Evolutionary conservation across 179 eudicot species (phyloP).

Genomic region (Beta macrorhiza): DNA sequence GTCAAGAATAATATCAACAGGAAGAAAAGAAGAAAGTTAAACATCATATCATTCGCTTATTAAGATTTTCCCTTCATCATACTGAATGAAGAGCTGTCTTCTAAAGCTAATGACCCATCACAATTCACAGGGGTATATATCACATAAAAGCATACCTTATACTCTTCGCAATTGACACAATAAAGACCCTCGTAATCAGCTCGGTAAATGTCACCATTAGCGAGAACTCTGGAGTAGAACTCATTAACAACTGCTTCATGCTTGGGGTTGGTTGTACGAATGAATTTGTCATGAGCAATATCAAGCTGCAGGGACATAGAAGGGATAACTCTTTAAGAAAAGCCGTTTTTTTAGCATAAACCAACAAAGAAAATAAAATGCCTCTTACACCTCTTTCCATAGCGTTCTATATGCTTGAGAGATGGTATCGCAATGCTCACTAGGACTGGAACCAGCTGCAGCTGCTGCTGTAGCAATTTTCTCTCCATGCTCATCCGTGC

Average conservation of each 20-base stretch:
- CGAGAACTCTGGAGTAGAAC: constrained; percentile 80
- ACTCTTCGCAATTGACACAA: constrained; percentile 96
- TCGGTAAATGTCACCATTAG: constrained; percentile 89
- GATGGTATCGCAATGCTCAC: constrained; percentile 69
- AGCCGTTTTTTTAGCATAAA: background rate
- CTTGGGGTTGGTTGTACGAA: constrained; percentile 74
- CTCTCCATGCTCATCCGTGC: constrained; percentile 99
- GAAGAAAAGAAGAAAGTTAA: background rate
- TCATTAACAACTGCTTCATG: constrained; percentile 93
- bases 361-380: background rate
- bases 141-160: constrained; percentile 56
- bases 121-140: background rate
- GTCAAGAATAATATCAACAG: background rate
- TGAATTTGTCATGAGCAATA: constrained; percentile 90
- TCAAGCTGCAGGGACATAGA: constrained; percentile 56
- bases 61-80: background rate
- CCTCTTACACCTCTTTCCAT: constrained; percentile 71
- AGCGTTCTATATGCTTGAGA: constrained; percentile 75
- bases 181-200: constrained; percentile 97
- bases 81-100: background rate
- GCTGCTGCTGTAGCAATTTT: constrained; percentile 95
- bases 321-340: background rate
- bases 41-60: background rate
- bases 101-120: background rate
- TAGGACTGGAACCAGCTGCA: constrained; percentile 65